Conservation (phyloP, 2,329 filamentous ascomycete species). For the Trichoderma koningii region DNA sequence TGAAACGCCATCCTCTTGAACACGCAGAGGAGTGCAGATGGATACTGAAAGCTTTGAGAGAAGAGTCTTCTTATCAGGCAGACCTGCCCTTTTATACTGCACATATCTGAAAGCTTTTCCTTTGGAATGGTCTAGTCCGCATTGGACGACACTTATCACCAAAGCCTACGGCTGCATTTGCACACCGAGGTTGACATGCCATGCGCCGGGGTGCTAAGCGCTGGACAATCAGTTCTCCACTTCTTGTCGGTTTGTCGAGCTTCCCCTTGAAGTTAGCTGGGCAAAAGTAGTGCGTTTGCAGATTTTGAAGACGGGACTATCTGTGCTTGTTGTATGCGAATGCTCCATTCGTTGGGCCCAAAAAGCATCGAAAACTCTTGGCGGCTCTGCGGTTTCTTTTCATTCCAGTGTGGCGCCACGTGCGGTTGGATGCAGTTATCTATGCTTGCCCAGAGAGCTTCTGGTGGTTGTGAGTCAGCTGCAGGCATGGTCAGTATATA, state of each 20-base stretch:
- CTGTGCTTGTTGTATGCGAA: no score
- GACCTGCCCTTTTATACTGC: not conserved
- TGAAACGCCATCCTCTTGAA: not conserved
- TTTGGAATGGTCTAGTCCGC: not conserved
- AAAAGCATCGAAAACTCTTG: no score
- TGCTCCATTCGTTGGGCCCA: no score
- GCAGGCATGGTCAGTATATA: no score
- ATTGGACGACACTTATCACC: not conserved
- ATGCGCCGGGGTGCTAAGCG: not conserved
- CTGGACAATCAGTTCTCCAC: not conserved
- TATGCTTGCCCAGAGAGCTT: no score
- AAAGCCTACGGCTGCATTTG: not conserved
- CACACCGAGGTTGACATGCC: constrained; percentile 5
- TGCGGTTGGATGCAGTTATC: no score
- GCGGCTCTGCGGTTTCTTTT: no score
- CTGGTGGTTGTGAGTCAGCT: no score
- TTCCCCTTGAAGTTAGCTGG: constrained; percentile 3
- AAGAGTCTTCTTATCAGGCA: not conserved
- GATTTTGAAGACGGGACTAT: no score
- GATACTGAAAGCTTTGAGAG: not conserved
- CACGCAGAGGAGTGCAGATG: not conserved
- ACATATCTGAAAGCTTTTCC: not conserved
- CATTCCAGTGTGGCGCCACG: no score
- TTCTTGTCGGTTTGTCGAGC: not conserved
- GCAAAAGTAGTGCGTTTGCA: not conserved